Conservation (phyloP, 2,329 filamentous ascomycete genomes). For the Trichoderma atrobrunneum region DNA sequence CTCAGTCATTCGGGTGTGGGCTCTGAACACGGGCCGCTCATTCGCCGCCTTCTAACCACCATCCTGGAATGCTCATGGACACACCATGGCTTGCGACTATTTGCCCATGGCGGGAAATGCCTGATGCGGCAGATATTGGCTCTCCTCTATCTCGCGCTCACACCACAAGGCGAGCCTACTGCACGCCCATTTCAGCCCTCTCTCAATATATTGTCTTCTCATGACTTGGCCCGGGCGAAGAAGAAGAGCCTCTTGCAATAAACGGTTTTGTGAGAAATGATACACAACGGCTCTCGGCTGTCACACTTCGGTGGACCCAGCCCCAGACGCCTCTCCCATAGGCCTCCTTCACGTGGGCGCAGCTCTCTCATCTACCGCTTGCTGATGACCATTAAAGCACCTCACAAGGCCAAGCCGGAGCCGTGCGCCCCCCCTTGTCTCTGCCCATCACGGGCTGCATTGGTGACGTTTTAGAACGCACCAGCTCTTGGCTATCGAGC, state of each 20-base stretch:
- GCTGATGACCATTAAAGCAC: slow-evolving; percentile 25
- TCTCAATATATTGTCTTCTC: not conserved
- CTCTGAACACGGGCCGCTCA: slow-evolving; percentile 7
- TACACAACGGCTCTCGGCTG: not conserved
- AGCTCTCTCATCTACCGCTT: slow-evolving; percentile 20
- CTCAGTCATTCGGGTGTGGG: not conserved
- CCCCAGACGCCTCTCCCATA: slow-evolving; percentile 15
- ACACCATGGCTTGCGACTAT: not conserved
- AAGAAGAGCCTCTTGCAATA: not conserved
- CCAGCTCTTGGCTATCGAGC: not conserved
- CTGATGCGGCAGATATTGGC: not conserved
- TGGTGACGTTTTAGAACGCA: slow-evolving; percentile 15
- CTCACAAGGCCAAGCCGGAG: slow-evolving; percentile 27
- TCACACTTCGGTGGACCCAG: not conserved
- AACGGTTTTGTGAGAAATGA: slow-evolving; percentile 5
- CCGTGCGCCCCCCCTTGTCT: not conserved
- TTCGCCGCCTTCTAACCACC: slow-evolving; percentile 10
- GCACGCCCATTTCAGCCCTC: not conserved
- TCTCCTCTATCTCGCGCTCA: not conserved
- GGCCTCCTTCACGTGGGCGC: slow-evolving; percentile 26
- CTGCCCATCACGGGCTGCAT: slow-evolving; percentile 9
- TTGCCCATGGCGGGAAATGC: not conserved
- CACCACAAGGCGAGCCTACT: not conserved
- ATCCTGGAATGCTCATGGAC: not conserved
- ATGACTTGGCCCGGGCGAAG: not conserved